Conservation (phyloP, 225 moss, liverwort and hornwort species). For the Pseudisothecium myosuroides region DNA sequence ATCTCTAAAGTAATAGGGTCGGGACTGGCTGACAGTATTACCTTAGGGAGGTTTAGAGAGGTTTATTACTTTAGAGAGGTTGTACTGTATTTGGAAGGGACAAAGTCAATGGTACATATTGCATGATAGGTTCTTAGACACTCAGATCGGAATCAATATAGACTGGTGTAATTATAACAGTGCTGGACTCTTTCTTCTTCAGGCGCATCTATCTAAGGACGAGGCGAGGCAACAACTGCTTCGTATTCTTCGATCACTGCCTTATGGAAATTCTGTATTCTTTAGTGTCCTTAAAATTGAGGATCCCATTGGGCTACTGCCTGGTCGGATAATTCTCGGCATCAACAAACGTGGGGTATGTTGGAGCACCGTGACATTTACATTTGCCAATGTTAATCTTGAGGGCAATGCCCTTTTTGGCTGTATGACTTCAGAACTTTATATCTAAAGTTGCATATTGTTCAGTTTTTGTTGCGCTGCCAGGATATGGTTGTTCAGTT, state of each 20-base stretch:
- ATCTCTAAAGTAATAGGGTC: not conserved
- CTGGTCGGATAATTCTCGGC: conserved; percentile 83
- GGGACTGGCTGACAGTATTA: not conserved
- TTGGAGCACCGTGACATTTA: not conserved
- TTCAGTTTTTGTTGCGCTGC: not conserved
- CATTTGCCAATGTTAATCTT: not conserved
- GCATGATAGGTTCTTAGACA: not conserved
- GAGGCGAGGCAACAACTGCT: conserved; percentile 90
- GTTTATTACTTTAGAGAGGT: not conserved
- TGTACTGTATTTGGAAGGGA: not conserved
- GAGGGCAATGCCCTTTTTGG: not conserved
- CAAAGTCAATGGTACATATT: not conserved
- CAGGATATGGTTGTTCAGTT: not conserved
- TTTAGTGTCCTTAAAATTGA: conserved; percentile 92
- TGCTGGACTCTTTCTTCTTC: not conserved
- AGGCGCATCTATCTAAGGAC: conserved; percentile 84
- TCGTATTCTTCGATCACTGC: conserved; percentile 73
- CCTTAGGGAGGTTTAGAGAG: not conserved
- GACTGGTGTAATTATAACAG: not conserved
- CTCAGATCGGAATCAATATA: not conserved
- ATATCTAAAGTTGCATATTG: not conserved
- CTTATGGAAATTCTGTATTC: conserved; percentile 92
- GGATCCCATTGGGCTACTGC: conserved; percentile 90
- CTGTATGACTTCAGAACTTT: not conserved
- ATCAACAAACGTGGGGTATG: conserved; percentile 96